Evolutionary conservation across 495 filamentous ascomycete species (phyloP).

Genomic region (Lentithecium fluviatile): DNA sequence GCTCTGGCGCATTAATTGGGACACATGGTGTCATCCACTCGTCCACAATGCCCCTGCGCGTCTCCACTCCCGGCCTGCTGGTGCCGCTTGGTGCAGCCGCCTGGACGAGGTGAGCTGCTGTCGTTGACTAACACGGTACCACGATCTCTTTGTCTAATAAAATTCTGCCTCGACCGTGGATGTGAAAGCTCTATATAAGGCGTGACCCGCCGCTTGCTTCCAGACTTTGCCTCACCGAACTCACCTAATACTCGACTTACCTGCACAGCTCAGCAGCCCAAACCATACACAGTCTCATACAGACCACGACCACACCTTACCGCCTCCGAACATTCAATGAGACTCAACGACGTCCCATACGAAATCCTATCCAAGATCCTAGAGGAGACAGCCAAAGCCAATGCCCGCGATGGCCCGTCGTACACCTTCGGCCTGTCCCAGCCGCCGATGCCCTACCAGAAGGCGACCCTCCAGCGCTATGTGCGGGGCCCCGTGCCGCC

Average conservation of each 20-base stretch:
- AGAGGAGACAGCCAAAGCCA: slow-evolving; percentile 47
- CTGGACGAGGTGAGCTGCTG: neutral
- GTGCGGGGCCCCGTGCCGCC: slow-evolving; percentile 50
- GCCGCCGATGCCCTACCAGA: slow-evolving; percentile 47
- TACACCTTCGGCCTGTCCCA: slow-evolving; percentile 56
- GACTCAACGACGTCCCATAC: slow-evolving; percentile 51
- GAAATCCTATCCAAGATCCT: slow-evolving; percentile 55
- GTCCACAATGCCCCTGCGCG: slow-evolving; percentile 20
- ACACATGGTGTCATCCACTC: slow-evolving; percentile 19
- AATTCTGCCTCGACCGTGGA: slow-evolving; percentile 3
- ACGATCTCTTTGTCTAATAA: slow-evolving; percentile 14
- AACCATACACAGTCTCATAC: slow-evolving; percentile 1
- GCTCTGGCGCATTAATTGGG: slow-evolving; percentile 12
- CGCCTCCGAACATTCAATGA: slow-evolving; percentile 37
- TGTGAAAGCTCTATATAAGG: slow-evolving; percentile 8
- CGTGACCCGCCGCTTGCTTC: slow-evolving; percentile 1
- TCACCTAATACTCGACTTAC: too few relatives aligned
- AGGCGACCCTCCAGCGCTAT: slow-evolving; percentile 47
- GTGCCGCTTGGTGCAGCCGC: slow-evolving; percentile 1
- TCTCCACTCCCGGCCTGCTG: slow-evolving; percentile 8
- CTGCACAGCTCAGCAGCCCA: neutral
- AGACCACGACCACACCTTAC: slow-evolving; percentile 7
- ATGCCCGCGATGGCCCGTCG: slow-evolving; percentile 43
- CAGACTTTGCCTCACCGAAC: slow-evolving; percentile 2
- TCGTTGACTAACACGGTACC: slow-evolving; percentile 20